Evolutionary conservation across 2,329 filamentous ascomycete species (phyloP).

Genomic region (Pyrenophora tritici-repentis): DNA sequence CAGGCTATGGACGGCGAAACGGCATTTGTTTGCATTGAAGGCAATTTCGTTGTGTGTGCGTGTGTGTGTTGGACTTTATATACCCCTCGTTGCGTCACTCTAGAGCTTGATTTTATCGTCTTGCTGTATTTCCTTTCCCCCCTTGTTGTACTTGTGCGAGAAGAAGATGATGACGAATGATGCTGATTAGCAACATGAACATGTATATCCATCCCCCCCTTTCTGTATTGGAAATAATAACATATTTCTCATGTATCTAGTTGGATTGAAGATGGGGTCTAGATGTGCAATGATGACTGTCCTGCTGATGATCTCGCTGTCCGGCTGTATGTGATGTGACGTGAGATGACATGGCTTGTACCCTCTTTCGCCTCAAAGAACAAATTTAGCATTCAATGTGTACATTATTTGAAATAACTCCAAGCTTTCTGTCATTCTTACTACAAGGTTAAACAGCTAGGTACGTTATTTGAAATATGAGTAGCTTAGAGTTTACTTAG

Average conservation of each 20-base stretch:
- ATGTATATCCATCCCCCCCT: not conserved
- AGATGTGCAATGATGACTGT: not conserved
- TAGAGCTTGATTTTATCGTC: not conserved
- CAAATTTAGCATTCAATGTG: too few species aligned
- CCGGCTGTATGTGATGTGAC: too few species aligned
- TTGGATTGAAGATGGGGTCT: not conserved
- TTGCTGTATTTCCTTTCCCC: not conserved
- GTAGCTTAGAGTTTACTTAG: too few species aligned
- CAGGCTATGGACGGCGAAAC: not conserved
- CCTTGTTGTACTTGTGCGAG: not conserved
- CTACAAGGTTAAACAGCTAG: too few species aligned
- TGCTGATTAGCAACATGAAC: not conserved
- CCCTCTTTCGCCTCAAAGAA: too few species aligned
- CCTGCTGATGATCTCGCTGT: too few species aligned
- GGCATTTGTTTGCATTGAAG: not conserved
- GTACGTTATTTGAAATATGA: too few species aligned
- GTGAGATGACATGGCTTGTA: too few species aligned
- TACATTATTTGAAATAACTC: too few species aligned
- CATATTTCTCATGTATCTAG: not conserved
- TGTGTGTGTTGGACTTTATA: not conserved
- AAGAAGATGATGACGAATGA: not conserved
- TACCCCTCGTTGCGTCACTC: constrained; percentile 3
- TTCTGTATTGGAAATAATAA: too few species aligned
- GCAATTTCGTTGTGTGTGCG: not conserved
- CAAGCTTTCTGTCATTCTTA: too few species aligned